These are phyloP conservation scores for Saksenaea oblongispora DNA, from an alignment of 371 early-diverging fungal species.

Conservation along the genomic window DNA sequence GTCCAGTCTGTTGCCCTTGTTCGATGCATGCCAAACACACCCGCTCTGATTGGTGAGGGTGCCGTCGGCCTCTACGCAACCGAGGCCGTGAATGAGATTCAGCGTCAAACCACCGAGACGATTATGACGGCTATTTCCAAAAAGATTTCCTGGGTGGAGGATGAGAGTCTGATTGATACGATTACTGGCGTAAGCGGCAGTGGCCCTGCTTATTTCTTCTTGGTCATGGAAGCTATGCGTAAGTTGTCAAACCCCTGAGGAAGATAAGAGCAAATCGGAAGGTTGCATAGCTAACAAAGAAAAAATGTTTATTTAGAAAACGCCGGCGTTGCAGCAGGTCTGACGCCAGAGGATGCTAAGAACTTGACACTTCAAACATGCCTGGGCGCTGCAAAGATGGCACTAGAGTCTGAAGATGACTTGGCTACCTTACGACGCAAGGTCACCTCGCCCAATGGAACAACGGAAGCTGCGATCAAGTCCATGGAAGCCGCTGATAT, in stretches of 20 bases:
- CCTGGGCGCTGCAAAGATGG: slow-evolving; percentile 88
- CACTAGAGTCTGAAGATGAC: slow-evolving; percentile 67
- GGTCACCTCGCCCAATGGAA: slow-evolving; percentile 94
- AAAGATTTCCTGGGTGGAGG: slow-evolving; percentile 77
- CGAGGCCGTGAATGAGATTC: slow-evolving; percentile 53
- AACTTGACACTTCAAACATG: slow-evolving; percentile 88
- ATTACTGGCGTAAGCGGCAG: slow-evolving; percentile 88
- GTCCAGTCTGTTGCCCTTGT: slow-evolving; percentile 60
- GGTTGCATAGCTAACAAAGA: neutral
- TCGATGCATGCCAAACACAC: slow-evolving; percentile 95
- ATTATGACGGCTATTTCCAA: slow-evolving; percentile 76
- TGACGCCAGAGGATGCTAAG: slow-evolving; percentile 72
- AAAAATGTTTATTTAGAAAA: slow-evolving; percentile 46
- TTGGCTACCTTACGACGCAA: slow-evolving; percentile 77
- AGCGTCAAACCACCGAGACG: slow-evolving; percentile 66
- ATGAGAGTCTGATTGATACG: slow-evolving; percentile 80
- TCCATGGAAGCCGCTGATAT: slow-evolving; percentile 67
- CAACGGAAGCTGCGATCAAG: slow-evolving; percentile 90
- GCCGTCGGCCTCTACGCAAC: slow-evolving; percentile 84
- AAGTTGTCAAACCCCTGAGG: slow-evolving; percentile 16
- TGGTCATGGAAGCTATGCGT: slow-evolving; percentile 87
- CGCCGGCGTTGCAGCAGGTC: slow-evolving; percentile 79
- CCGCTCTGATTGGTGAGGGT: slow-evolving; percentile 85
- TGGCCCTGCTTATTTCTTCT: slow-evolving; percentile 96
- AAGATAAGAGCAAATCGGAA: neutral